These are phyloP conservation scores for Trichoderma arundinaceum DNA, from an alignment of 2,329 filamentous ascomycete species.

Conservation along the genomic window DNA sequence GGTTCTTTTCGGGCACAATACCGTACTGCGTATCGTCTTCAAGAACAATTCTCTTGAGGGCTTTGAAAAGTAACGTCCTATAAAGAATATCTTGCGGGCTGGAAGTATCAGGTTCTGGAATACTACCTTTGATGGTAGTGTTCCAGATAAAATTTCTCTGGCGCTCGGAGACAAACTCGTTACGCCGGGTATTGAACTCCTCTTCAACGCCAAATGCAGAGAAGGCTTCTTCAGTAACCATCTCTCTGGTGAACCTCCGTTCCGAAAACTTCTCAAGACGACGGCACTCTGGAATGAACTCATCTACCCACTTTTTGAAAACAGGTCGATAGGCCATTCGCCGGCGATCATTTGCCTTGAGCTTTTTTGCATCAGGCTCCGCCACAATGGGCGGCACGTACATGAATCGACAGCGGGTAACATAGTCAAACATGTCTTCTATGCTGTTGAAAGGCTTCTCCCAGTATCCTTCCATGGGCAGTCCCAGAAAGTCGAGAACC, in stretches of 20 bases:
- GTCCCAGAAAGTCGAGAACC: slow-evolving; percentile 67
- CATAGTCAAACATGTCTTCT: slow-evolving; percentile 67
- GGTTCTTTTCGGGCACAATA: slow-evolving; percentile 36
- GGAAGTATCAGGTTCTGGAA: slow-evolving; percentile 41
- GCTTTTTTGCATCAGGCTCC: slow-evolving; percentile 42
- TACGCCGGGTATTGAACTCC: slow-evolving; percentile 53
- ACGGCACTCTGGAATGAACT: slow-evolving; percentile 63
- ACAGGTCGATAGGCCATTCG: slow-evolving; percentile 61
- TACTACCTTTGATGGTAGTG: slow-evolving; percentile 49
- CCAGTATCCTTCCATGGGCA: slow-evolving; percentile 57
- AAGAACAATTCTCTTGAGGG: slow-evolving; percentile 58
- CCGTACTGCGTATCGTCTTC: slow-evolving; percentile 50
- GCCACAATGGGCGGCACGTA: slow-evolving; percentile 44
- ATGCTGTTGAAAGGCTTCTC: slow-evolving; percentile 59
- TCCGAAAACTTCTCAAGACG: slow-evolving; percentile 45
- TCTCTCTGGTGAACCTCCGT: slow-evolving; percentile 46
- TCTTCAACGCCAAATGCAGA: slow-evolving; percentile 52
- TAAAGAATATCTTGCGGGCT: slow-evolving; percentile 39
- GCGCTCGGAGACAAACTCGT: slow-evolving; percentile 49
- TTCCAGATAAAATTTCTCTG: slow-evolving; percentile 53
- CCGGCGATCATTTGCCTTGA: slow-evolving; percentile 62
- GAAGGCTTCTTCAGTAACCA: slow-evolving; percentile 61
- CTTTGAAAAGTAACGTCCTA: slow-evolving; percentile 47
- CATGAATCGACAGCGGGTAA: slow-evolving; percentile 64
- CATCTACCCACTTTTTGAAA: slow-evolving; percentile 65